Evolutionary conservation across 495 filamentous ascomycete genomes (phyloP), one percentile per base, ranked within the genome.

Genomic region (Aspergillus funiculosus): DNA sequence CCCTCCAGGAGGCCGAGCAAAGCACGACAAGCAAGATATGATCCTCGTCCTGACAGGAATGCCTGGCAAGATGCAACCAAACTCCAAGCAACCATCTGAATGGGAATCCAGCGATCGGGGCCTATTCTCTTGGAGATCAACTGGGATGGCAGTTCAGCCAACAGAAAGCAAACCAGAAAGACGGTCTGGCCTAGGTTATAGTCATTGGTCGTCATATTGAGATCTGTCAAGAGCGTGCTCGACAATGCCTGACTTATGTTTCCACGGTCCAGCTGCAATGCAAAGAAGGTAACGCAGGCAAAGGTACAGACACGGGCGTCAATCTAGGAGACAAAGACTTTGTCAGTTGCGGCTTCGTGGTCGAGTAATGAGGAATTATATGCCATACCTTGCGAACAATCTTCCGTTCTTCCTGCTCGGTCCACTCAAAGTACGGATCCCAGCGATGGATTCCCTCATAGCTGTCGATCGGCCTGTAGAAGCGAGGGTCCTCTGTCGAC

Each of bases 41-140:
- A 79, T 0, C 62, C 56, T 18, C 71, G 65, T 0, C 82, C 78
- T 22, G 52, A 72, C 8, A 90, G 58, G 39, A 73, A 76, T 15
- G 80, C 77, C 55, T 89, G 84, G 14, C 66, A 65, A 36, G 61
- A 60, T 1, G 83, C 81, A 14, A 87, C 79, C 1, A 85, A 50
- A 25, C 77, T 81, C 82, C 85, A 89, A 0, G 76, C 63, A 0
- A 82, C 63, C 71, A 88, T 87, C 54, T 88, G 83, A 7, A 77
- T 63, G 0, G 86, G 85, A 32, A 91, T 85, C 82, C n/a, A n/a
- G n/a, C n/a, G n/a, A n/a, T n/a, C n/a, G n/a, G n/a, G n/a, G n/a
- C n/a, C n/a, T n/a, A n/a, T n/a, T n/a, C n/a, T n/a, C n/a, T n/a
- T n/a, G n/a, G n/a, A n/a, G n/a, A n/a, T n/a, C n/a, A n/a, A n/a